Conservation (phyloP, 2,329 filamentous ascomycete species). For the Dothiorella sarmentorum region DNA sequence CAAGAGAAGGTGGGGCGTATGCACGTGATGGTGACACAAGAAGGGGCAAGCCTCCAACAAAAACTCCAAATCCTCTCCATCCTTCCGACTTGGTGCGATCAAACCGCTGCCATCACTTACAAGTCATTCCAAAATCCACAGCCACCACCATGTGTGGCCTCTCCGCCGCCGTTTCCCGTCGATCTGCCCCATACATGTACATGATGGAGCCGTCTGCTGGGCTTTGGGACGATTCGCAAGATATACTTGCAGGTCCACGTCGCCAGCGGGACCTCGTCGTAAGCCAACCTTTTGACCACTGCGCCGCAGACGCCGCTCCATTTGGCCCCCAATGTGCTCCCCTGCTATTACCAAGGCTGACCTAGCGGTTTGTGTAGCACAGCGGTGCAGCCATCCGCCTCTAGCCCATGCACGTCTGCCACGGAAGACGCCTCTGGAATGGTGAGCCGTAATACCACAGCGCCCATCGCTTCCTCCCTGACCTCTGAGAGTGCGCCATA, state of each 20-base stretch:
- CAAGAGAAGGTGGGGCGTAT: not conserved
- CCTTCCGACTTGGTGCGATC: not conserved
- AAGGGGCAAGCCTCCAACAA: too few species aligned
- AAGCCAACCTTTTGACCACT: conserved; percentile 22
- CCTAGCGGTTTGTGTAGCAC: not conserved
- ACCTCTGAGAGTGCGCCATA: too few species aligned
- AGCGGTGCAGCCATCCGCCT: not conserved
- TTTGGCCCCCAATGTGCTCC: not conserved
- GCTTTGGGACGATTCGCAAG: conserved; percentile 1
- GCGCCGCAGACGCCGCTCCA: conserved; percentile 21
- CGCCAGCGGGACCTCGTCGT: too few species aligned
- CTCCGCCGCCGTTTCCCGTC: conserved; percentile 21
- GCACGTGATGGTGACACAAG: not conserved
- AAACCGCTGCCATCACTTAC: conserved; percentile 25
- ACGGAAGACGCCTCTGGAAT: not conserved
- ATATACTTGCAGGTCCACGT: not conserved
- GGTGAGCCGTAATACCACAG: not conserved
- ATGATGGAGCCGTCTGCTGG: not conserved
- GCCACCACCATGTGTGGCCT: conserved; percentile 34
- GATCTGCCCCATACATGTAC: conserved; percentile 5
- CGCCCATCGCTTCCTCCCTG: not conserved
- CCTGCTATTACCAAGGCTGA: not conserved
- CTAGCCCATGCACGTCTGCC: not conserved
- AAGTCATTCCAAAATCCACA: conserved; percentile 38
- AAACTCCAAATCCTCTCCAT: not conserved